Evolutionary conservation across 1,284 basidiomycete species (phyloP), one percentile per base, ranked within the genome.

Genomic region (Puccinia hordei): DNA sequence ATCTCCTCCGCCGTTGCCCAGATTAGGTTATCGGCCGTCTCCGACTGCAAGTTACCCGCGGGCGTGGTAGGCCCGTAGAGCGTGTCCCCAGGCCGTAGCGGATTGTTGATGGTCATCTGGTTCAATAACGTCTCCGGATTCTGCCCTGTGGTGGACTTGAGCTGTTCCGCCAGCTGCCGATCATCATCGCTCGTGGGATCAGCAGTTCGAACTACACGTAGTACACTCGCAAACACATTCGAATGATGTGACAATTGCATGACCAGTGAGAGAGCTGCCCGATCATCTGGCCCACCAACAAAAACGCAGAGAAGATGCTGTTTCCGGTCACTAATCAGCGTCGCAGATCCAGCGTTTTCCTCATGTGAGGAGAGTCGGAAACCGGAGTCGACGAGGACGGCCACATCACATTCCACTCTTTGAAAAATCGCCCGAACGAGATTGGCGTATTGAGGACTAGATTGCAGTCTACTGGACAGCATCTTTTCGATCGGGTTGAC

Each of bases 261-360:
- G 12, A 93, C 88, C 83, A 95, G 90, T 51, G 89, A 87, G 33
- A 97, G 87, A 0, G 93, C 93, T 12, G 93, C 88, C 1, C 95
- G 90, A 84, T 97, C 95, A 85, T 98, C 95, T 0, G 93, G 91
- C 0, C 95, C 95, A 72, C 94, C 95, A 85, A 94, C 92, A 89
- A 96, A 97, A 0, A 93, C 92, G 53, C 96, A 85, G 87, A 95
- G 91, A 73, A 95, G 86, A 83, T 93, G 92, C 82, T 91, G 89
- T 46, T 86, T 84, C 68, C 65, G 83, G 0, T 69, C 76, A 44
- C 53, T 63, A 57, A 66, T 38, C 33, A 38, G 30, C 27, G 44
- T 85, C 46, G 49, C 84, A 73, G 82, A 81, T 13, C 27, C 49
- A 12, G 30, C n/a, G 68, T 33, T 44, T 84, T 30, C 84, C 83